A percentile compares a stretch with the other conserved stretches of the same genome.
Conservation (phyloP, 2,329 filamentous ascomycete genomes). For the Pestalotiopsis sp. region DNA sequence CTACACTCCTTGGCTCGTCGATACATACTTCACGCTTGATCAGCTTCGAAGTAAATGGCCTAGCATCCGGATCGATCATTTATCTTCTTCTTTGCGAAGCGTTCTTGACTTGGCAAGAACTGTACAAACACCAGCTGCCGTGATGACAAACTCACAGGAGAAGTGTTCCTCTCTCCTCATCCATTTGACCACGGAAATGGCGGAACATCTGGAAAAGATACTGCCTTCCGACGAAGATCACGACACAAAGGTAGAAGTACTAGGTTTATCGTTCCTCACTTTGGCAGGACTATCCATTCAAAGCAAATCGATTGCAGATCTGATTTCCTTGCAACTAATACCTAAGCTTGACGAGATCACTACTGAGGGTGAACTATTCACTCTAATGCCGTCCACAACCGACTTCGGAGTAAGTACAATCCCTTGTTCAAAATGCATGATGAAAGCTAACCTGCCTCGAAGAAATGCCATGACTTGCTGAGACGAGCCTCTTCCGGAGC, state of each 20-base stretch:
- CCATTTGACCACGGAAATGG: constrained; percentile 44
- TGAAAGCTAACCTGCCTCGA: constrained; percentile 17
- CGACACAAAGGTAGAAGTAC: constrained; percentile 32
- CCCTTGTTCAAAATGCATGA: not conserved
- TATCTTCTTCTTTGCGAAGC: constrained; percentile 39
- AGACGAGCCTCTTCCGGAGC: constrained; percentile 24
- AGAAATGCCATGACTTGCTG: constrained; percentile 34
- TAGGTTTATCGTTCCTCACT: constrained; percentile 40
- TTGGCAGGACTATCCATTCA: constrained; percentile 39
- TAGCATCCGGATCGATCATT: constrained; percentile 28
- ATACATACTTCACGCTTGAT: constrained; percentile 47
- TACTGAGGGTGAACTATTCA: constrained; percentile 27
- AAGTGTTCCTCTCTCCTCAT: constrained; percentile 43
- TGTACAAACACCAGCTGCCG: constrained; percentile 13
- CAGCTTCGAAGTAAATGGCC: constrained; percentile 42
- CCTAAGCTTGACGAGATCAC: constrained; percentile 42
- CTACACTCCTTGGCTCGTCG: constrained; percentile 51
- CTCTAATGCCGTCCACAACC: constrained; percentile 31
- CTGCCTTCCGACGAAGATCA: constrained; percentile 28
- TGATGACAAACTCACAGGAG: constrained; percentile 25
- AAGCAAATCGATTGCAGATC: constrained; percentile 35
- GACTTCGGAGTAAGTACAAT: constrained; percentile 44
- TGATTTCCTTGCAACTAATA: constrained; percentile 46
- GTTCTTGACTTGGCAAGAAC: constrained; percentile 34
- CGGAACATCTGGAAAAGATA: constrained; percentile 34